phyloP scores from a whole-genome alignment of 192 early-diverging fungal species.

The Polychytrium aggregatum region DNA sequence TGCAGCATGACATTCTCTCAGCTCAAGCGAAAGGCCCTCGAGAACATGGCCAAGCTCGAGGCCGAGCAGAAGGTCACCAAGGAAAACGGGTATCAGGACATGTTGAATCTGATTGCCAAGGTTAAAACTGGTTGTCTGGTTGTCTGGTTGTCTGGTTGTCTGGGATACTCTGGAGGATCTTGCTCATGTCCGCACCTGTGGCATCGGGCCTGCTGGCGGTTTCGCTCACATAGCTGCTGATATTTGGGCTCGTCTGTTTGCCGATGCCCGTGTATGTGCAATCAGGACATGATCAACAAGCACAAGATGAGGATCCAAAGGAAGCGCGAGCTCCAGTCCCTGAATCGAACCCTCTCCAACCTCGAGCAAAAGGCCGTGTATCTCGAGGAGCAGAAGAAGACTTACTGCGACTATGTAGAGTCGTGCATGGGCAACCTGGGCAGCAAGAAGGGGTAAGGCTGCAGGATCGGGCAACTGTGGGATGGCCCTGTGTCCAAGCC shows the following conservation, averaged over 20 bases:
- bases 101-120: constrained; percentile 83
- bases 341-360: constrained; percentile 69
- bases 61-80: constrained; percentile 54
- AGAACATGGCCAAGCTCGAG: constrained; percentile 75
- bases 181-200: too few species aligned
- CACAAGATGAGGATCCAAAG: constrained; percentile 69
- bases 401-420: constrained; percentile 85
- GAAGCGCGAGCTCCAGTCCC: constrained; percentile 56
- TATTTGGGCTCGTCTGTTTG: neutral
- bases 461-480: too few species aligned
- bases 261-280: neutral
- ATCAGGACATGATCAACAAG: constrained; percentile 80
- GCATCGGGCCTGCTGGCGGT: too few species aligned
- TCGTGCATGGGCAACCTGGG: constrained; percentile 79
- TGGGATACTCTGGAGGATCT: too few species aligned
- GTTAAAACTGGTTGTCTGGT: too few species aligned
- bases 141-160: too few species aligned
- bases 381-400: constrained; percentile 77
- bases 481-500: too few species aligned
- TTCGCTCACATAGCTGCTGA: too few species aligned
- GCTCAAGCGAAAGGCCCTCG: constrained; percentile 70
- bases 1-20: constrained; percentile 54
- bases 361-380: constrained; percentile 76
- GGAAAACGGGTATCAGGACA: constrained; percentile 78
- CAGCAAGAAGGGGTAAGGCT: constrained; percentile 40